Conservation (phyloP, 2,329 filamentous ascomycete genomes). For the Dactylellina sp. region DNA sequence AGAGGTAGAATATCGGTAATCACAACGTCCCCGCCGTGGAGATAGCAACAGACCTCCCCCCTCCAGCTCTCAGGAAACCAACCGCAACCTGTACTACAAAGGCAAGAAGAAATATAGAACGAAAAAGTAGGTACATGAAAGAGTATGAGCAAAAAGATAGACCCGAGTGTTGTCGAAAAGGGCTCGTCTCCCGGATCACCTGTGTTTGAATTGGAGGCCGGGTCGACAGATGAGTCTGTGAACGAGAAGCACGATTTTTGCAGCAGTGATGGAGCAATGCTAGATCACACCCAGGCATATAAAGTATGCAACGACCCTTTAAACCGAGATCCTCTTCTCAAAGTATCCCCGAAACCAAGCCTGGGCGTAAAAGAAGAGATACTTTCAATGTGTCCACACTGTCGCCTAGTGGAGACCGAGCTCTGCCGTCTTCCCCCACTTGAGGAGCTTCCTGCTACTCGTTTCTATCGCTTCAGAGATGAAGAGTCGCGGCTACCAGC, state of each 20-base stretch:
- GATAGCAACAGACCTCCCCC: background rate
- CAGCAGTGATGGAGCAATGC: background rate
- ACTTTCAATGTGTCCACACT: conserved; percentile 53
- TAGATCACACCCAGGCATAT: background rate
- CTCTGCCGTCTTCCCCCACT: conserved; percentile 44
- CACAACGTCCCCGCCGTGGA: background rate
- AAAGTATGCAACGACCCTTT: conserved; percentile 1
- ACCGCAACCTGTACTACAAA: background rate
- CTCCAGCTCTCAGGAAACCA: background rate
- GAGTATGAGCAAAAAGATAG: background rate
- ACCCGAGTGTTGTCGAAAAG: background rate
- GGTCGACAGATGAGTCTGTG: background rate
- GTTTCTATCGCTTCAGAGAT: conserved; percentile 44
- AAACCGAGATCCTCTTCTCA: conserved; percentile 23
- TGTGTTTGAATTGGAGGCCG: background rate
- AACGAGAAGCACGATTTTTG: conserved; percentile 5
- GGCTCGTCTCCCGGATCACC: background rate
- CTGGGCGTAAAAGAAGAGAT: background rate
- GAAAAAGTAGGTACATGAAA: background rate
- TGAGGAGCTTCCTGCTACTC: conserved; percentile 33
- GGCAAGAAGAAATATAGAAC: no score
- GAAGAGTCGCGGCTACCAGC: conserved; percentile 48
- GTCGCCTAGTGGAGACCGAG: conserved; percentile 43
- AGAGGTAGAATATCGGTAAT: background rate
- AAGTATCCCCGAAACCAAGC: conserved; percentile 10